These are phyloP conservation scores for Globisporangium splendens DNA, from an alignment of 352 stramenopile species.

Conservation along the genomic window DNA sequence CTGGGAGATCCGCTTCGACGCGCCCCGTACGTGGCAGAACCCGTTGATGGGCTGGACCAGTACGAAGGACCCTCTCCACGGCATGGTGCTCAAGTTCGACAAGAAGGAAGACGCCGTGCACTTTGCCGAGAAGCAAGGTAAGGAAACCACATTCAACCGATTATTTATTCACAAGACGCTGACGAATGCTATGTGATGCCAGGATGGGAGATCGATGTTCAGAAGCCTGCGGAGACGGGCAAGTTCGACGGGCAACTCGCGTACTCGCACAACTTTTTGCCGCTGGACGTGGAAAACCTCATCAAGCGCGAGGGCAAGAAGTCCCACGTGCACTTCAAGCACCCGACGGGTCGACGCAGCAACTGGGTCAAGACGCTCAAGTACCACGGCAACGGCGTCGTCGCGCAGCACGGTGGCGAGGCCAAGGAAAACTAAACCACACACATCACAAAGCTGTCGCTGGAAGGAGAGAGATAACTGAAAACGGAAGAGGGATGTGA, in stretches of 20 bases:
- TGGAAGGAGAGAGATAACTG: background rate
- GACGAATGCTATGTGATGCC: background rate
- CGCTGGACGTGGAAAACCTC: conserved; percentile 61
- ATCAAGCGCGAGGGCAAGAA: conserved; percentile 85
- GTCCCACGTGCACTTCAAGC: conserved; percentile 65
- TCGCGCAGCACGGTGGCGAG: conserved; percentile 76
- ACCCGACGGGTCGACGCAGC: conserved; percentile 68
- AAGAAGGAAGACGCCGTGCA: conserved; percentile 80
- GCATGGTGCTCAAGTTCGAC: conserved; percentile 85
- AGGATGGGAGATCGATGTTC: conserved; percentile 82
- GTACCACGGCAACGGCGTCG: conserved; percentile 79
- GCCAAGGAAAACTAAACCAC: conserved; percentile 44
- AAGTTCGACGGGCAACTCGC: conserved; percentile 77
- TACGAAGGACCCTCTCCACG: conserved; percentile 85
- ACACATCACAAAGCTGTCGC: too few relatives aligned
- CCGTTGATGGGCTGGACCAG: conserved; percentile 94
- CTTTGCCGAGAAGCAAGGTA: conserved; percentile 77
- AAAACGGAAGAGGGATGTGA: background rate
- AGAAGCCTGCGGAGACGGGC: conserved; percentile 63
- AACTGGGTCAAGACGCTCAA: conserved; percentile 89
- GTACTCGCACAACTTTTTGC: conserved; percentile 88
- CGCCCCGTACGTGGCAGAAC: conserved; percentile 87
- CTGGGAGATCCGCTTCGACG: conserved; percentile 83
- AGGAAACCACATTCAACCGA: background rate
- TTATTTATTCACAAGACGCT: background rate